Percentiles rank a stretch among this genome's conserved stretches.
phyloP scores from a whole-genome alignment of 2,329 filamentous ascomycete species.

The Xylariaceae sp. region DNA sequence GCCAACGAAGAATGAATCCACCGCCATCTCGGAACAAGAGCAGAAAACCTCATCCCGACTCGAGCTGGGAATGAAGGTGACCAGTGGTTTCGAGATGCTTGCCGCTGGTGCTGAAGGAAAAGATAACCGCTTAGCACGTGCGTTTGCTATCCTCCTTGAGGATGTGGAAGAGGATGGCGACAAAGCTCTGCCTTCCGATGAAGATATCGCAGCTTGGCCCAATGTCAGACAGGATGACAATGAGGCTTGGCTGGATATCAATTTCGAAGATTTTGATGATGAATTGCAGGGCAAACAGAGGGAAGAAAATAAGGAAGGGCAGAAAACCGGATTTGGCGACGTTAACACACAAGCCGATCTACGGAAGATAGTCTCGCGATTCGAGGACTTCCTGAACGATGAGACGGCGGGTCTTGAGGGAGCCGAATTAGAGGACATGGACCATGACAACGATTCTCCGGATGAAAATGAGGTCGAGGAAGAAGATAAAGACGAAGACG shows the following conservation, averaged over 20 bases:
- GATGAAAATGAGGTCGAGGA: conserved; percentile 40
- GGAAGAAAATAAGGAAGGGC: conserved; percentile 8
- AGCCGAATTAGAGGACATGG: conserved; percentile 66
- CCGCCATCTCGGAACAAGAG: conserved; percentile 18
- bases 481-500: conserved; percentile 38
- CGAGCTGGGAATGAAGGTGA: conserved; percentile 81
- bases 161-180: conserved; percentile 70
- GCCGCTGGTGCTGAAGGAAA: conserved; percentile 60
- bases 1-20: conserved; percentile 22
- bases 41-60: conserved; percentile 36
- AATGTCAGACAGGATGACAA: conserved; percentile 61
- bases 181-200: conserved; percentile 58
- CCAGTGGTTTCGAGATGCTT: conserved; percentile 88
- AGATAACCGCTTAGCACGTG: conserved; percentile 63
- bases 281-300: conserved; percentile 57
- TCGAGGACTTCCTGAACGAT: conserved; percentile 86
- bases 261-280: conserved; percentile 80
- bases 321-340: conserved; percentile 53
- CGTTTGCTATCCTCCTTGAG: conserved; percentile 69
- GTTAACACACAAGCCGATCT: conserved; percentile 66
- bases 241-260: conserved; percentile 88
- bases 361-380: conserved; percentile 87
- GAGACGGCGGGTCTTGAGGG: conserved; percentile 76
- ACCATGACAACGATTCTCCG: conserved; percentile 53
- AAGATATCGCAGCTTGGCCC: conserved; percentile 68